Base-by-base conservation (phyloP, 2,329 filamentous ascomycete species). In the Davidsoniella virescens region DNA sequence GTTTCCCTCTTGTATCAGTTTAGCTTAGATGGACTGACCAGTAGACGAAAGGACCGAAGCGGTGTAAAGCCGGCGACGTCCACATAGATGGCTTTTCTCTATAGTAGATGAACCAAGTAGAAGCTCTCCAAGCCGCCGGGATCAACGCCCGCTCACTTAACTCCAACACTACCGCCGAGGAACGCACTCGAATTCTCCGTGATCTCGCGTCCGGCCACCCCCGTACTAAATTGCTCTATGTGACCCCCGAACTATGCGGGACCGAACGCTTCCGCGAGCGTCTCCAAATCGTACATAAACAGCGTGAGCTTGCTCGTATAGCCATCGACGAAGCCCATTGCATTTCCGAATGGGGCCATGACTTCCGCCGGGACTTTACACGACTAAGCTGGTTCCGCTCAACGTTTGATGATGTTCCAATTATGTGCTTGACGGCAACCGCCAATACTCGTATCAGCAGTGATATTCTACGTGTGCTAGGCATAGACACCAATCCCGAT, bases 311-410 rank as follows among this genome's bases (percentile, higher is more conserved):
- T n/a, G 82, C 83, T 8, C 78, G 90, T 12, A 78, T 96, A 55
- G 90, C 84, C 44, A 80, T 96, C 52, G 90, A 96, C 60, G 90
- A 96, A 66, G 90, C 90, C 2, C 90, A 96, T 63, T 96, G 90
- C 63, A 94, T 96, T 57, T 94, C 86, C 20, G 88, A 95, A 78
- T 95, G 90, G 90, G 90, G 90, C 1, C 88, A 96, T 62, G 90
- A 96, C 63, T 96, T 96, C 62, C 82, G 90, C n/a, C 84, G 82
- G 36, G 84, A 87, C 52, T 96, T 94, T 65, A 87, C 92, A 60
- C 76, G 82, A 17, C 72, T 96, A 5, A 81, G 77, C 2, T 95
- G 86, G 79, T 92, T 96, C 68, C 82, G 84, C 57, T 72, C 78
- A 45, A 79, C 79, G 5, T 87, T 92, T 56, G 85, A 87, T 0